Base-by-base conservation (phyloP, 768 basidiomycete genomes). In the Collybia sp. region DNA sequence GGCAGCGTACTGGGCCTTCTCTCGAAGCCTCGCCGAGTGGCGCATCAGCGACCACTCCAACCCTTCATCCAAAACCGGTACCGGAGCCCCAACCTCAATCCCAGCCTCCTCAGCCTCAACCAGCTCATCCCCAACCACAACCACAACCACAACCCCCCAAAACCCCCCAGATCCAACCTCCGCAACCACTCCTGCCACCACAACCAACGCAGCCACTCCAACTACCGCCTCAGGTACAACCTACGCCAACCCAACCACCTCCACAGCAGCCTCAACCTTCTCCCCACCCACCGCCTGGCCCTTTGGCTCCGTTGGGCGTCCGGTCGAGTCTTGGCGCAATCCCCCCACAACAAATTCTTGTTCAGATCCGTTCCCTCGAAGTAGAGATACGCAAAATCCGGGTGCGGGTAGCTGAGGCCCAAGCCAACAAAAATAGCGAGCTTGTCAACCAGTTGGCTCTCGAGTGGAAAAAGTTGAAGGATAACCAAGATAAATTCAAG, bases 1-100 rank as follows among this genome's bases (percentile, higher is more conserved):
- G 72, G 43, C 61, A 61, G 6, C 65, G 69, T 32, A 49, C 62
- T 8, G 52, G 55, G 8, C 48, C 47, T 40, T 44, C 53, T 19
- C 40, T 45, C n/a, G 56, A 57, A 12, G 58, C 54, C 19, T 56
- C 52, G 15, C 58, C 60, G 17, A 55, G 59, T 45, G 34, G 47
- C 31, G 52, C 59, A 15, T 44, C 58, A 5, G 52, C 56, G 8
- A 49, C 49, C 20, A 51, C 48, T 5, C 56, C 61, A 15, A 49
- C 66, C 40, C 57, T 47, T 16, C 60, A 57, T 30, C 42, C 57
- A 15, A 55, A 58, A 19, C 50, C 50, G 8, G 56, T 58, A n/a
- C 57, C 48, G 25, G 51, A 48, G 15, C 54, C 49, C 41, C 57
- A 20, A 37, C 53, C 40, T 44, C 59, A 35, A 43, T 19, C 46